phyloP scores from a whole-genome alignment of 352 stramenopile species.

The Pythium vanterpoolii region DNA sequence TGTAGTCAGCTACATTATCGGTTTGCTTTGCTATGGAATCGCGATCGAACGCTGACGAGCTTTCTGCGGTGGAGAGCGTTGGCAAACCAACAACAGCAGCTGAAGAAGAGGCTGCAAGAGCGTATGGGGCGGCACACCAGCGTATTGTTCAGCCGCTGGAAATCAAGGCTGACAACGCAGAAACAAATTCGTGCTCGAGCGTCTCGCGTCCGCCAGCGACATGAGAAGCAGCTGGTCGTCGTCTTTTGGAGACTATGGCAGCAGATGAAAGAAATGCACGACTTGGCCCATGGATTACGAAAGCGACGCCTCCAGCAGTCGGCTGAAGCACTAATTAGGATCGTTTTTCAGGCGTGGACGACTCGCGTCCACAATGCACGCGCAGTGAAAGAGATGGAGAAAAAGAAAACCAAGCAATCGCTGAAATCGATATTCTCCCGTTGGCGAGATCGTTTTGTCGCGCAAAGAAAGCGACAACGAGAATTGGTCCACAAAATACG shows the following conservation, averaged over 20 bases:
- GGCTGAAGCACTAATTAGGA: neutral
- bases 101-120: neutral
- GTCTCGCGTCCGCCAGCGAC: neutral
- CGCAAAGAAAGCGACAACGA: neutral
- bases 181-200: neutral
- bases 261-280: neutral
- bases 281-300: neutral
- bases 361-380: neutral
- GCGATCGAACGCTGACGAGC: conserved; percentile 17
- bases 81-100: neutral
- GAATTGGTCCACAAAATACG: neutral
- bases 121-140: neutral
- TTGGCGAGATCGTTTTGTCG: conserved; percentile 1
- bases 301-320: neutral
- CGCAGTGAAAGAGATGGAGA: neutral
- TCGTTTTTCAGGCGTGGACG: neutral
- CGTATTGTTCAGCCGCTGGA: conserved; percentile 1
- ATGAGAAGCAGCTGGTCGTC: neutral
- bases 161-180: neutral
- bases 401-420: neutral
- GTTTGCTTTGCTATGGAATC: conserved; percentile 29
- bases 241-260: neutral
- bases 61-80: conserved; percentile 22
- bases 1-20: conserved; percentile 28
- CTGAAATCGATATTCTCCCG: neutral